phyloP scores from a whole-genome alignment of 768 basidiomycete species.

The Cantharellus cinnabarinus region DNA sequence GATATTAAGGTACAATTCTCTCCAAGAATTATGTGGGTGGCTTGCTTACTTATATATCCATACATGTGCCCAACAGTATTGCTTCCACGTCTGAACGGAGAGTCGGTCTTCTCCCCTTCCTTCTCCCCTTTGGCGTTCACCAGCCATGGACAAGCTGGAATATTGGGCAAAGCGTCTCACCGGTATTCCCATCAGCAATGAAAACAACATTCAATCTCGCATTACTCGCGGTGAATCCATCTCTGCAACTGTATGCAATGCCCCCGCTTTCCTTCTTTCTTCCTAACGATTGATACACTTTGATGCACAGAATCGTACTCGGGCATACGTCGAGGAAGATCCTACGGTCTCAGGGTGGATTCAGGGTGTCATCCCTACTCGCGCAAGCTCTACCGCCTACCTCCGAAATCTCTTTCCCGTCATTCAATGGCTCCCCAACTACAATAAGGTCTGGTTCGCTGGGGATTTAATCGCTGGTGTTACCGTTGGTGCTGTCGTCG shows the following conservation, averaged over 20 bases:
- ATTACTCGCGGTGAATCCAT: neutral
- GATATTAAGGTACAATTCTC: too few species aligned
- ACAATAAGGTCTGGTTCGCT: slow-evolving; percentile 51
- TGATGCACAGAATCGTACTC: neutral
- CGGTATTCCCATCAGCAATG: neutral
- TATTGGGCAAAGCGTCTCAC: neutral
- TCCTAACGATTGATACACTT: neutral
- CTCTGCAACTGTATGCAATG: neutral
- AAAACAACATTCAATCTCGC: neutral
- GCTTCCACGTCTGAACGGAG: neutral
- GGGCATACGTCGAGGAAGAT: neutral
- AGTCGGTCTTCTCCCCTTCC: neutral
- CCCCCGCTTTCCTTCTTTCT: neutral
- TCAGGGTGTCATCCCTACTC: neutral
- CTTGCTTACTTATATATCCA: neutral
- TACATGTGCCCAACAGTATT: neutral
- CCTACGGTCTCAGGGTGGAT: neutral
- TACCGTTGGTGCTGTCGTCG: slow-evolving; percentile 87
- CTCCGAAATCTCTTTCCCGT: slow-evolving; percentile 19
- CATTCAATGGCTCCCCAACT: slow-evolving; percentile 64
- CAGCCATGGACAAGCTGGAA: neutral
- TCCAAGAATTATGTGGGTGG: neutral
- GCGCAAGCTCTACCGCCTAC: neutral
- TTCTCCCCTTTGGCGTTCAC: neutral
- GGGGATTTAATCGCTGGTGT: slow-evolving; percentile 81